Conservation (phyloP, 345 rosid species). For the Dovyalis caffra region DNA sequence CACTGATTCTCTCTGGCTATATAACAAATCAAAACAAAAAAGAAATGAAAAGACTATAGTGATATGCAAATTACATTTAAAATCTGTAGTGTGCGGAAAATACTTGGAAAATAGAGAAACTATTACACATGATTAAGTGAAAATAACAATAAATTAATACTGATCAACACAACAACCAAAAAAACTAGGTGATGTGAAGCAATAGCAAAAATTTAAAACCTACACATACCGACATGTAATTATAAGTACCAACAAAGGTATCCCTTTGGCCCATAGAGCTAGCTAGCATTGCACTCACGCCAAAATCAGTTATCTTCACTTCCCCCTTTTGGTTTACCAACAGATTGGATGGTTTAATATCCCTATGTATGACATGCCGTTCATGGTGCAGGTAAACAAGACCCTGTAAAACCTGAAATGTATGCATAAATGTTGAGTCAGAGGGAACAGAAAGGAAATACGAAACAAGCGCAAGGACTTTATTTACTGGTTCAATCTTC, state of each 20-base stretch:
- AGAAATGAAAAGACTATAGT: no score
- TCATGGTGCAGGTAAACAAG: conserved; percentile 83
- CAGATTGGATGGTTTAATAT: conserved; percentile 85
- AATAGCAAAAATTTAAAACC: not conserved
- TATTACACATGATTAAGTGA: not conserved
- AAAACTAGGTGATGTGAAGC: not conserved
- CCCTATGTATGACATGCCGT: conserved; percentile 80
- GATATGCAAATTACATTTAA: no score
- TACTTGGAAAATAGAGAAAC: not conserved
- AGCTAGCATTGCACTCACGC: conserved; percentile 83
- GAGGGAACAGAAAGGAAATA: not conserved
- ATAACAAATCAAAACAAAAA: conserved; percentile 27
- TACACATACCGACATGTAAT: conserved; percentile 88
- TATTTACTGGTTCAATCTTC: not conserved
- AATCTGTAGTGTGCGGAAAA: conserved; percentile 22
- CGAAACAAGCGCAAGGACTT: not conserved
- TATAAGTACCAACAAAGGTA: conserved; percentile 78
- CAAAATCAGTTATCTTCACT: conserved; percentile 94
- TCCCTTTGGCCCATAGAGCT: conserved; percentile 77
- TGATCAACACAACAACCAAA: not conserved
- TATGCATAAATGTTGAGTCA: not conserved
- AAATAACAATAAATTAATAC: not conserved
- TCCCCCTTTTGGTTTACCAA: conserved; percentile 90
- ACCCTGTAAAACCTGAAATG: conserved; percentile 69
- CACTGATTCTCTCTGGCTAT: conserved; percentile 95